A percentile compares a stretch with the other conserved stretches of the same genome.
Conservation (phyloP, 108 stramenopile genomes). For the Nannochloropsis salina region DNA sequence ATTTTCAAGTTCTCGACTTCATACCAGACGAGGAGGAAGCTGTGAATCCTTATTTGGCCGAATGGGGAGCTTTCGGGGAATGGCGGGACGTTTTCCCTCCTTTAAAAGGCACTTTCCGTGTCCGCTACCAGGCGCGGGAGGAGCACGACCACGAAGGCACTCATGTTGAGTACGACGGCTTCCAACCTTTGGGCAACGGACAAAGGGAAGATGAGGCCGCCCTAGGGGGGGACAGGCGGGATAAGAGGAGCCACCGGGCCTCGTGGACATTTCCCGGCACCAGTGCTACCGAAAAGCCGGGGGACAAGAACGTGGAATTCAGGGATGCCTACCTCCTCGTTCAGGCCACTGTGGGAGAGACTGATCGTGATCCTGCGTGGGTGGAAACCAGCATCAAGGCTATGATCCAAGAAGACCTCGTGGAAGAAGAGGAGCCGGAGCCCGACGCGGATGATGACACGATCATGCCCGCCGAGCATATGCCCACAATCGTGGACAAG, state of each 20-base stretch:
- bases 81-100: neutral
- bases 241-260: no score
- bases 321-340: neutral
- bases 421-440: neutral
- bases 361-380: neutral
- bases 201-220: neutral
- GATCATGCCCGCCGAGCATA: neutral
- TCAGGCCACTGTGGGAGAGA: constrained; percentile 6
- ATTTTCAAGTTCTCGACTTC: neutral
- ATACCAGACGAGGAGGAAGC: neutral
- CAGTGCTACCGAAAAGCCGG: neutral
- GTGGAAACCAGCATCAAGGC: neutral
- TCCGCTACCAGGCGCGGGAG: neutral
- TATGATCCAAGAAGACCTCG: neutral
- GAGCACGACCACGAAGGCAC: neutral
- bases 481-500: neutral
- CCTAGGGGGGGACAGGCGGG: no score
- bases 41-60: neutral
- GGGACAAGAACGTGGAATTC: neutral
- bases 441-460: neutral
- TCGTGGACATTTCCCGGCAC: neutral
- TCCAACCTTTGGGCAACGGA: neutral
- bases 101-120: neutral
- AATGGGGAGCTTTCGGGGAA: neutral
- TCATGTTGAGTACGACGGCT: neutral